These are phyloP conservation scores for Zygoascus sp. DNA, from an alignment of 1,139 yeast genomes.

Conservation along the genomic window DNA sequence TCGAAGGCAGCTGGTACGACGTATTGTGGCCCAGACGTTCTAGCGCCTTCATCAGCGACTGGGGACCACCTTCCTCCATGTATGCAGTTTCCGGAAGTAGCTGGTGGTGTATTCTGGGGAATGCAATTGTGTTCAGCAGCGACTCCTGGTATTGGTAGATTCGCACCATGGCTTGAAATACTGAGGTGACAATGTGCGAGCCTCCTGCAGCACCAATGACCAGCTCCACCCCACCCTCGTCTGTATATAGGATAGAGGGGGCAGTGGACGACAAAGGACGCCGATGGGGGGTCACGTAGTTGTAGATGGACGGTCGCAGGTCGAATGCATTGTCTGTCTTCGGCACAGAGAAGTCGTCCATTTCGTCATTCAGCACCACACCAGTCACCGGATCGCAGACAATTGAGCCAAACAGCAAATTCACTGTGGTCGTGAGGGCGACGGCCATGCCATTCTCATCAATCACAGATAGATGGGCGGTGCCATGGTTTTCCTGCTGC, in stretches of 20 bases:
- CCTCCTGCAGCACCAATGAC: conserved; percentile 95
- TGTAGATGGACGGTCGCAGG: conserved; percentile 73
- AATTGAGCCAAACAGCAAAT: conserved; percentile 74
- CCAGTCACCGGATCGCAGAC: conserved; percentile 83
- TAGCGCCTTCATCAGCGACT: conserved; percentile 33
- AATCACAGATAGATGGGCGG: conserved; percentile 77
- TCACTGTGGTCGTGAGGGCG: conserved; percentile 86
- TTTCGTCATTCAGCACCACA: conserved; percentile 76
- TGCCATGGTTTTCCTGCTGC: conserved; percentile 74
- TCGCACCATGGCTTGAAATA: conserved; percentile 74
- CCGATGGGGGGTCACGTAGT: conserved; percentile 67
- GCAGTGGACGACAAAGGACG: conserved; percentile 83
- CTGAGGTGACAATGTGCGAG: conserved; percentile 78
- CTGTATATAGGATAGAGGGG: conserved; percentile 61
- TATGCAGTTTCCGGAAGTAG: conserved; percentile 65
- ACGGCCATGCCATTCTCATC: conserved; percentile 71
- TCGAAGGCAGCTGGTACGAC: conserved; percentile 36
- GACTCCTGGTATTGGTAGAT: conserved; percentile 52
- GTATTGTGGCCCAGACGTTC: conserved; percentile 41
- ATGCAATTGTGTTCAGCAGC: conserved; percentile 64
- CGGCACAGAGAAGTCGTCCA: conserved; percentile 94
- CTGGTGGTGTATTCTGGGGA: conserved; percentile 86
- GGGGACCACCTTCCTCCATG: conserved; percentile 49
- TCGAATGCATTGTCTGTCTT: conserved; percentile 66
- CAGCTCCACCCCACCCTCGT: conserved; percentile 51